Base-by-base conservation (phyloP, 2,329 filamentous ascomycete genomes). In the Microcyclosporella mali region DNA sequence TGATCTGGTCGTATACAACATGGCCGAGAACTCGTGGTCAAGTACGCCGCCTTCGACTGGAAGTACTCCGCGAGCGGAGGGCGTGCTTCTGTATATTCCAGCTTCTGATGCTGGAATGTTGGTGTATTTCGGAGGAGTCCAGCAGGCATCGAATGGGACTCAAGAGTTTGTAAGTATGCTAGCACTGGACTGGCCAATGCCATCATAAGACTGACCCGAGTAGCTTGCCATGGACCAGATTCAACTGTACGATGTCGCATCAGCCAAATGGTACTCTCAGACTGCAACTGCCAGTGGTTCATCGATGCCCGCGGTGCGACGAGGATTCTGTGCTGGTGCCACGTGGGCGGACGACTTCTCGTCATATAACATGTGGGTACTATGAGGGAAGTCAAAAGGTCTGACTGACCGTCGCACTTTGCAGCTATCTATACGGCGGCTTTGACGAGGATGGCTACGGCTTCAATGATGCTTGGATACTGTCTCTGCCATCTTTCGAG, bases 381-480 rank as follows among this genome's bases (percentile, higher is more conserved):
- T 29, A 16, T 29, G 6, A 16, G 16, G 25, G 17, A 17, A 15
- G 29, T 39, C 19, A 2, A 6, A 35, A 8, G 16, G 16, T 35
- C 18, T 9, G 29, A 16, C n/a, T 25, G 6, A 25, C 6, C 21
- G 21, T 9, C 9, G 21, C 4, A 37, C 16, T 36, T 52, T 28
- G 27, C 37, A 81, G 77, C 28, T 82, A 82, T 50, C 56, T 82
- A 2, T 82, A 81, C 53, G 79, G 79, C 33, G 79, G 79, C 12
- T 66, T 69, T 40, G 65, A 2, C 11, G 18, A 46, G 14, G 62
- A 72, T 29, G 66, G 67, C 0, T 64, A 69, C 11, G 78, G 75
- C 16, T 82, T 70, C 54, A 76, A 81, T 53, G 79, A 83, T 61
- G 69, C 77, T 41, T 83, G 80, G 53, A 75, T 82, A 41, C 67